These are phyloP conservation scores for Cylindrodendrum hubeiense DNA, from an alignment of 2,329 filamentous ascomycete genomes.

Conservation along the genomic window DNA sequence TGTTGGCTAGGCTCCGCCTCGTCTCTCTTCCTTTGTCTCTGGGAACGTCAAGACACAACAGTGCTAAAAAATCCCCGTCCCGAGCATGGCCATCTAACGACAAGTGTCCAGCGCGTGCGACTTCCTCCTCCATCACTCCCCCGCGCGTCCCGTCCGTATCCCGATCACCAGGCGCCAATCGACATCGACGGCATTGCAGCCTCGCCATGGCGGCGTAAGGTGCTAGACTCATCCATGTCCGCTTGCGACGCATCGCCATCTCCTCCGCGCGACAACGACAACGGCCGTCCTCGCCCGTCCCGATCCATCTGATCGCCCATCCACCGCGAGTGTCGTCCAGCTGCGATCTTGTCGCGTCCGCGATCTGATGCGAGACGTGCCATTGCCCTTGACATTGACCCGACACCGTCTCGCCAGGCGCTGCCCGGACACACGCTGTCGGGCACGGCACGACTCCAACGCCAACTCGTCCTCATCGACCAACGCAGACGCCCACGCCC, in stretches of 20 bases:
- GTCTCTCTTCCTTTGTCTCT: slow-evolving; percentile 26
- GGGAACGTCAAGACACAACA: slow-evolving; percentile 28
- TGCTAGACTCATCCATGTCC: slow-evolving; percentile 44
- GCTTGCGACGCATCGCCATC: slow-evolving; percentile 41
- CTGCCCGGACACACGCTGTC: slow-evolving; percentile 29
- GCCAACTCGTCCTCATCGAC: slow-evolving; percentile 11
- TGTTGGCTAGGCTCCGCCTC: slow-evolving; percentile 28
- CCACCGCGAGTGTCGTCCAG: background rate
- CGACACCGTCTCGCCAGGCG: slow-evolving; percentile 32
- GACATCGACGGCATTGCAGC: slow-evolving; percentile 43
- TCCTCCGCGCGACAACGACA: slow-evolving; percentile 42
- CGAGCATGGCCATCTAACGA: slow-evolving; percentile 32
- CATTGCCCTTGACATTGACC: slow-evolving; percentile 37
- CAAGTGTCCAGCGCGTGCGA: slow-evolving; percentile 27
- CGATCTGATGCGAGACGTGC: slow-evolving; percentile 32
- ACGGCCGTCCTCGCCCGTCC: slow-evolving; percentile 13
- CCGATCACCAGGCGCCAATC: slow-evolving; percentile 38
- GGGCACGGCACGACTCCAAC: slow-evolving; percentile 31
- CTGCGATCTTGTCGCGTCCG: slow-evolving; percentile 39
- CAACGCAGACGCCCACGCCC: slow-evolving; percentile 6
- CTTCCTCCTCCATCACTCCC: slow-evolving; percentile 18
- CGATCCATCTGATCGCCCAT: background rate
- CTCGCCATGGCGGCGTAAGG: slow-evolving; percentile 47
- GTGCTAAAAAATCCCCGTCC: slow-evolving; percentile 15
- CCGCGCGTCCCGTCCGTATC: slow-evolving; percentile 19